Conservation (phyloP, 345 rosid species). For the Eucalyptus melliodora region DNA sequence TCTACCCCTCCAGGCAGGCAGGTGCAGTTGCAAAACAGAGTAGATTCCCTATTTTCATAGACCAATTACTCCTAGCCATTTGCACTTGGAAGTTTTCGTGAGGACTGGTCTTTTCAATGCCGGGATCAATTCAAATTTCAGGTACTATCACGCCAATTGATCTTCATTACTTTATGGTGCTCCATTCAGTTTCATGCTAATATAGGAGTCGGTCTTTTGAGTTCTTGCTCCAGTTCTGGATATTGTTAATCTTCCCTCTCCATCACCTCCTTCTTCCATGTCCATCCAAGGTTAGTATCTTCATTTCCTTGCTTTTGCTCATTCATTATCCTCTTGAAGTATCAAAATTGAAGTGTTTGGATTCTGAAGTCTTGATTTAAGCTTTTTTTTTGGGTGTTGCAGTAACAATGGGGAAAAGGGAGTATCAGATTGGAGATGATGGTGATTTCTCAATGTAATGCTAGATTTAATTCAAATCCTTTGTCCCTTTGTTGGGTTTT, state of each 20-base stretch:
- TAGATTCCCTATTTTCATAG: not conserved
- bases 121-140: conserved; percentile 87
- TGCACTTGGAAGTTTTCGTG: not conserved
- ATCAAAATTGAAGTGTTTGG: not conserved
- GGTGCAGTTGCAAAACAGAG: not conserved
- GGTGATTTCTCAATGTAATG: conserved; percentile 82
- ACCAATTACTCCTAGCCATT: not conserved
- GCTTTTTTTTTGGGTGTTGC: not conserved
- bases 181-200: not conserved
- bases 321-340: not conserved
- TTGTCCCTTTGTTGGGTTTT: not conserved
- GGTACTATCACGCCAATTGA: conserved; percentile 16
- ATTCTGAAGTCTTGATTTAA: not conserved
- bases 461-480: not conserved
- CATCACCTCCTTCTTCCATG: conserved; percentile 24
- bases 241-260: conserved; percentile 31
- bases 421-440: conserved; percentile 40
- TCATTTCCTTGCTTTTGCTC: not conserved
- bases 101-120: conserved; percentile 33
- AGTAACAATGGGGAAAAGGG: conserved; percentile 81
- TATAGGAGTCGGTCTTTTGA: not conserved
- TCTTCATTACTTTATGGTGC: not conserved
- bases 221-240: conserved; percentile 41
- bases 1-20: not conserved
- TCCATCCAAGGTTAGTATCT: conserved; percentile 46